Conservation (phyloP, 1,284 basidiomycete species). For the Ustilago hordei region DNA sequence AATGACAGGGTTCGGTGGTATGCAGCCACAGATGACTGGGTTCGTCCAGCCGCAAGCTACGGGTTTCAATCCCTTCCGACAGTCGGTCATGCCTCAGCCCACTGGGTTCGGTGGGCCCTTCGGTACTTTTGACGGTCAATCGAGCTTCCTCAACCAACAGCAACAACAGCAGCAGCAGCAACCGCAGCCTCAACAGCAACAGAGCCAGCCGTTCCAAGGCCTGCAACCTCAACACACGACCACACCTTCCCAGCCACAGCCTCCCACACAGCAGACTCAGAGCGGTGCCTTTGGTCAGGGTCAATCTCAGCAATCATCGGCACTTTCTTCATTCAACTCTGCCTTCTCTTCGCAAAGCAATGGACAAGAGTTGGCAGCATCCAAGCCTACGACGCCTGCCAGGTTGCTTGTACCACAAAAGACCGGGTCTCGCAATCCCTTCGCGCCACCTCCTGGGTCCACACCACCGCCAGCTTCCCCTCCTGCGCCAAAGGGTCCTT, state of each 20-base stretch:
- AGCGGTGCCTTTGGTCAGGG: slow-evolving; percentile 16
- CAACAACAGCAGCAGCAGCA: slow-evolving; percentile 11
- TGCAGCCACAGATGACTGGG: slow-evolving; percentile 69
- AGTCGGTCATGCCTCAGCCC: slow-evolving; percentile 62
- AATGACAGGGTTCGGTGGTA: slow-evolving; percentile 73
- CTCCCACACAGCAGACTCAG: slow-evolving; percentile 29
- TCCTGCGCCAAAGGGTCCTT: slow-evolving; percentile 79
- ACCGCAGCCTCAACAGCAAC: slow-evolving; percentile 29
- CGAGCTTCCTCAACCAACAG: slow-evolving; percentile 31
- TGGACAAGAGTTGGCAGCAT: slow-evolving; percentile 48
- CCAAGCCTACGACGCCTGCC: slow-evolving; percentile 67
- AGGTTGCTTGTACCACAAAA: slow-evolving; percentile 82
- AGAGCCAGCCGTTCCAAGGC: slow-evolving; percentile 21
- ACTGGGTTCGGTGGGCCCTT: slow-evolving; percentile 49
- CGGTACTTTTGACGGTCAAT: slow-evolving; percentile 36
- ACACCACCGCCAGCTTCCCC: slow-evolving; percentile 70
- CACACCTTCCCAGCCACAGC: slow-evolving; percentile 50
- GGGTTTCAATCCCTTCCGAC: slow-evolving; percentile 80
- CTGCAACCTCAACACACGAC: slow-evolving; percentile 46
- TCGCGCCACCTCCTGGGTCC: slow-evolving; percentile 78
- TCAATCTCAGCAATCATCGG: slow-evolving; percentile 27
- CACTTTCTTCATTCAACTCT: slow-evolving; percentile 74
- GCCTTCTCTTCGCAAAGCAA: slow-evolving; percentile 69
- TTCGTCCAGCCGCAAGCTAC: slow-evolving; percentile 79
- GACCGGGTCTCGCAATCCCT: slow-evolving; percentile 95